Conservation (phyloP, 345 rosid species). For the Salix arbutifolia region DNA sequence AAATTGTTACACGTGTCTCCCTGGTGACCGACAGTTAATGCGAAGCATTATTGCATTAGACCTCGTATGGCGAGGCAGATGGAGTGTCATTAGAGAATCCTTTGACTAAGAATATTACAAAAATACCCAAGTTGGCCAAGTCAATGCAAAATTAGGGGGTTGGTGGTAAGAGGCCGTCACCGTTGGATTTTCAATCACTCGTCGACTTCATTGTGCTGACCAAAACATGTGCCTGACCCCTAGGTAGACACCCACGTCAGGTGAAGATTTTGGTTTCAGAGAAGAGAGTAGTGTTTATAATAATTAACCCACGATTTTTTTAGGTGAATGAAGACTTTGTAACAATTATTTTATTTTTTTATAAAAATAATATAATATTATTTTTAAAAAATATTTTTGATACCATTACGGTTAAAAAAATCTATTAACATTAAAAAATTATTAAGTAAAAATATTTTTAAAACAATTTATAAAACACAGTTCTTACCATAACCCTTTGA, state of each 20-base stretch:
- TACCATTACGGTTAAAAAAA: no score
- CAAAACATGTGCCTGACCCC: not conserved
- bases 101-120: not conserved
- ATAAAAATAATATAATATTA: no score
- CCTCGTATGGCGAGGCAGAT: no score
- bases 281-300: not conserved
- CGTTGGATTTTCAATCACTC: not conserved
- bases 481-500: no score
- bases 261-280: not conserved
- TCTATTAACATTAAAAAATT: no score
- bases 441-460: no score
- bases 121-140: not conserved
- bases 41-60: no score
- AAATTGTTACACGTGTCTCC: no score
- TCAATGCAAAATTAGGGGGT: not conserved
- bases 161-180: not conserved
- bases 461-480: no score
- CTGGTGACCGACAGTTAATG: no score
- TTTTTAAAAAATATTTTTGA: no score
- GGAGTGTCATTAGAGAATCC: not conserved
- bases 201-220: not conserved
- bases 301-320: not conserved
- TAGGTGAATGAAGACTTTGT: not conserved
- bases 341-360: no score
- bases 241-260: not conserved